A percentile compares a stretch with the other conserved stretches of the same genome.
Evolutionary conservation across 495 filamentous ascomycete species (phyloP).

Genomic region (Neurospora sp.): DNA sequence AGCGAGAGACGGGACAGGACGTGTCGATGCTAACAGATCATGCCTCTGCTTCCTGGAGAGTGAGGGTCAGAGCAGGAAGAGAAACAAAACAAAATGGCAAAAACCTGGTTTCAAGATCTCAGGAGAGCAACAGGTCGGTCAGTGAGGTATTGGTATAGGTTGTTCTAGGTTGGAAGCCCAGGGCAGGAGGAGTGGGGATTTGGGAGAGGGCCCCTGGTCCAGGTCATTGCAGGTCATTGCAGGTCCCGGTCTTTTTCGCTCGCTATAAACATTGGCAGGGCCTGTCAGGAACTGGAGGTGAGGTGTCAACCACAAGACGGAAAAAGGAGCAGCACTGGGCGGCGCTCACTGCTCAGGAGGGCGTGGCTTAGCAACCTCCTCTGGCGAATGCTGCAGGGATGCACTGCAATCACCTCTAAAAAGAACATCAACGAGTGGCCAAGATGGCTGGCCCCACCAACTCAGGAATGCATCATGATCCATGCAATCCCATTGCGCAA

Average conservation of each 20-base stretch:
- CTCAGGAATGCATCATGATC: neutral
- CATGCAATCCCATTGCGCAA: neutral
- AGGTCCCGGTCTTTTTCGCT: neutral
- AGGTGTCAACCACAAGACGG: too few relatives aligned
- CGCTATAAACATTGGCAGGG: neutral
- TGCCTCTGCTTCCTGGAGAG: neutral
- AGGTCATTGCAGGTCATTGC: neutral
- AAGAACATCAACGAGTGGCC: neutral
- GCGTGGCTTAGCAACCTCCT: neutral
- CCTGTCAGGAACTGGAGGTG: too few relatives aligned
- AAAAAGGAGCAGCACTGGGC: neutral
- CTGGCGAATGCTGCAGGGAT: neutral
- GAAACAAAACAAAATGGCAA: conserved; percentile 6
- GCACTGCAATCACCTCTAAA: neutral
- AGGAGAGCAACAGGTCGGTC: conserved; percentile 7
- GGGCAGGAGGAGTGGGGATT: neutral
- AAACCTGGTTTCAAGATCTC: conserved; percentile 18
- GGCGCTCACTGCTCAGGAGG: neutral
- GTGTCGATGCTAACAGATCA: neutral
- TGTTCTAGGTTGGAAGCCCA: neutral
- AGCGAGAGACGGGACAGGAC: neutral
- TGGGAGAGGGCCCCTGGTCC: neutral
- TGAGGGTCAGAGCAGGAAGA: conserved; percentile 6
- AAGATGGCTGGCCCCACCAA: neutral
- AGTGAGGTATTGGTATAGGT: neutral